Conservation (phyloP, 2,329 filamentous ascomycete genomes). For the Aspergillus glaucus region DNA sequence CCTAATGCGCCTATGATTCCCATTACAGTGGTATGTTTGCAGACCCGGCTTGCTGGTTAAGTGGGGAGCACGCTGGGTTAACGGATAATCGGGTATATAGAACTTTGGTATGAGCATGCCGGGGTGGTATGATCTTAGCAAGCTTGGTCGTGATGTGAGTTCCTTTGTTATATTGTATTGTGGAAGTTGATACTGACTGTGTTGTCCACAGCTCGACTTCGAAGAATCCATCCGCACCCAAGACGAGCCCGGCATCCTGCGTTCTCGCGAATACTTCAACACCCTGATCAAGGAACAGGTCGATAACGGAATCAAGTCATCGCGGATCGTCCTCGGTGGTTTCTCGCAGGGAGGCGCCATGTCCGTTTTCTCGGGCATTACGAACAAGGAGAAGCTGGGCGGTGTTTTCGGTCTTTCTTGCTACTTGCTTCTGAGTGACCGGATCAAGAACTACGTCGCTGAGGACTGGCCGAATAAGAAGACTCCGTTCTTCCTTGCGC, state of each 20-base stretch:
- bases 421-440: conserved; percentile 67
- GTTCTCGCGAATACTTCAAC: conserved; percentile 70
- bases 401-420: conserved; percentile 81
- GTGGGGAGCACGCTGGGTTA: not conserved
- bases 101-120: conserved; percentile 76
- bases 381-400: conserved; percentile 66
- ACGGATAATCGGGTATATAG: conserved; percentile 34
- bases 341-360: conserved; percentile 76
- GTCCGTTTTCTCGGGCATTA: conserved; percentile 73
- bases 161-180: not conserved
- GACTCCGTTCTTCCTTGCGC: conserved; percentile 82
- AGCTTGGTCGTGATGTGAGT: conserved; percentile 36
- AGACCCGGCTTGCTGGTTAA: not conserved
- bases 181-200: not conserved
- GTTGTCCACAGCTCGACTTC: conserved; percentile 31
- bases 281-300: conserved; percentile 74
- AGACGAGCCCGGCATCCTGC: conserved; percentile 63
- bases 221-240: conserved; percentile 36
- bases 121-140: conserved; percentile 51
- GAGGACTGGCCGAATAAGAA: conserved; percentile 58
- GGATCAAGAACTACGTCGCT: conserved; percentile 53
- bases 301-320: conserved; percentile 69
- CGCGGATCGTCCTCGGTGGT: conserved; percentile 71
- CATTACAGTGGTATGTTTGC: conserved; percentile 64
- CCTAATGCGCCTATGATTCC: conserved; percentile 84